Evolutionary conservation across 345 rosid species (phyloP).

Genomic region (Lepidium didymum): DNA sequence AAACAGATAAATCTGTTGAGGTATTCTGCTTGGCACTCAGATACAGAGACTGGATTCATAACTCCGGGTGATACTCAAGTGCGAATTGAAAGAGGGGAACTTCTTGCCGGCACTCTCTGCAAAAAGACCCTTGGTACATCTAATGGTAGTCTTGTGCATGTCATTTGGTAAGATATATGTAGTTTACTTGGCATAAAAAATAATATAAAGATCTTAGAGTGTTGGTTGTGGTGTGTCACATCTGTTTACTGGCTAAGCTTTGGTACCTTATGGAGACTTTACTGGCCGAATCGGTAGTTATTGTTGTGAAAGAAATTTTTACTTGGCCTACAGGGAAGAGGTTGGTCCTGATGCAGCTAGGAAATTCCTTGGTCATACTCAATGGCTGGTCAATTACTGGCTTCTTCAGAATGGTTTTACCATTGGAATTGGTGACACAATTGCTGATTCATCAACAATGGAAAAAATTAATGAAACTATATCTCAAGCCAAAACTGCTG

Average conservation of each 20-base stretch:
- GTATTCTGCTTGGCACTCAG: constrained; percentile 87
- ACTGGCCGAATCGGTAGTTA: too few relatives aligned
- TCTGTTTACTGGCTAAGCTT: neutral
- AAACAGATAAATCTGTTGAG: constrained; percentile 92
- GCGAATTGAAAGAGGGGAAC: constrained; percentile 89
- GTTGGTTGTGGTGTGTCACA: neutral
- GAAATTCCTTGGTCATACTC: constrained; percentile 96
- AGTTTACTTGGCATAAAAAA: neutral
- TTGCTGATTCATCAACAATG: constrained; percentile 95
- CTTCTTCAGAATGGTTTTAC: constrained; percentile 91
- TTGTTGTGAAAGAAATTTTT: neutral
- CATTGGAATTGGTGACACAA: constrained; percentile 97
- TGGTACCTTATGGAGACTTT: neutral
- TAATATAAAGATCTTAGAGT: neutral
- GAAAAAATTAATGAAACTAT: constrained; percentile 88
- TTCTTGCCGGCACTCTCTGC: constrained; percentile 92
- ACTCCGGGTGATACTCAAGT: constrained; percentile 94
- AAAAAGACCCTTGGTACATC: constrained; percentile 92
- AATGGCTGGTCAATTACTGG: constrained; percentile 99
- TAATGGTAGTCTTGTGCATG: constrained; percentile 91
- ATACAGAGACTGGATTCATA: constrained; percentile 64
- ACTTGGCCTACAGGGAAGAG: constrained; percentile 66
- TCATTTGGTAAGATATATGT: constrained; percentile 57
- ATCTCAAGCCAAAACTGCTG: constrained; percentile 69
- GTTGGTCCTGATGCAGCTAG: constrained; percentile 99